Percentiles rank a stretch among this genome's conserved stretches.
phyloP scores from a whole-genome alignment of 2,329 filamentous ascomycete genomes.

The Aschersonia sp. region DNA sequence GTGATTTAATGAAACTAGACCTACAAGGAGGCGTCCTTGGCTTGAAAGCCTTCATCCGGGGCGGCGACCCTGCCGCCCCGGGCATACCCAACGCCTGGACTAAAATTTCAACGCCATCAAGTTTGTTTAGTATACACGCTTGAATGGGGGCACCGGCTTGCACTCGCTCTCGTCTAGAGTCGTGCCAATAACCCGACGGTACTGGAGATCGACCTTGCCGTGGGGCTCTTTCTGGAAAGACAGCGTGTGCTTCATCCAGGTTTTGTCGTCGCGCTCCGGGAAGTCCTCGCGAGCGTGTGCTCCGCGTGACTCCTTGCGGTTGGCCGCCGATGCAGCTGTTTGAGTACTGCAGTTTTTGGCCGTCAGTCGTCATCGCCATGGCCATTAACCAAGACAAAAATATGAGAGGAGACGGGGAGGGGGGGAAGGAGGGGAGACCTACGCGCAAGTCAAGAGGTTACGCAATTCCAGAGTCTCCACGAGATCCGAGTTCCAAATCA shows the following conservation, averaged over 20 bases:
- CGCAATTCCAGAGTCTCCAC: slow-evolving; percentile 92
- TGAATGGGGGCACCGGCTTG: slow-evolving; percentile 92
- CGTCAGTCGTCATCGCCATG: slow-evolving; percentile 1
- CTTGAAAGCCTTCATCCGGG: no score
- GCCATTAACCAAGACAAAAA: neutral
- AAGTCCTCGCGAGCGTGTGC: slow-evolving; percentile 95
- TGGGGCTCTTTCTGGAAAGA: slow-evolving; percentile 92
- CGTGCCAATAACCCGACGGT: slow-evolving; percentile 67
- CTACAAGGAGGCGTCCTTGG: no score
- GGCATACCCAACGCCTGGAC: neutral
- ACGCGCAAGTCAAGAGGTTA: slow-evolving; percentile 94
- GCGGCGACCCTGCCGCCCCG: no score
- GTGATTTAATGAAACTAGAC: no score
- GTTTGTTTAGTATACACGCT: slow-evolving; percentile 63
- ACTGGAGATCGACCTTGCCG: slow-evolving; percentile 71
- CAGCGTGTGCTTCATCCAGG: slow-evolving; percentile 99
- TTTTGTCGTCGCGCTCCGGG: slow-evolving; percentile 85
- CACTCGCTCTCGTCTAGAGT: slow-evolving; percentile 94
- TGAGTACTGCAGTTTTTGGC: slow-evolving; percentile 44
- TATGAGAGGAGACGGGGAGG: neutral
- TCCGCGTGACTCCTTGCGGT: slow-evolving; percentile 93
- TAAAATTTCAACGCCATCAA: no score
- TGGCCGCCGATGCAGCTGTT: slow-evolving; percentile 80
- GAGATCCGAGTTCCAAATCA: slow-evolving; percentile 99
- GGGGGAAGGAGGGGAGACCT: slow-evolving; percentile 26